Evolutionary conservation across 495 filamentous ascomycete genomes (phyloP).

Genomic region (Aspergillus wentii): DNA sequence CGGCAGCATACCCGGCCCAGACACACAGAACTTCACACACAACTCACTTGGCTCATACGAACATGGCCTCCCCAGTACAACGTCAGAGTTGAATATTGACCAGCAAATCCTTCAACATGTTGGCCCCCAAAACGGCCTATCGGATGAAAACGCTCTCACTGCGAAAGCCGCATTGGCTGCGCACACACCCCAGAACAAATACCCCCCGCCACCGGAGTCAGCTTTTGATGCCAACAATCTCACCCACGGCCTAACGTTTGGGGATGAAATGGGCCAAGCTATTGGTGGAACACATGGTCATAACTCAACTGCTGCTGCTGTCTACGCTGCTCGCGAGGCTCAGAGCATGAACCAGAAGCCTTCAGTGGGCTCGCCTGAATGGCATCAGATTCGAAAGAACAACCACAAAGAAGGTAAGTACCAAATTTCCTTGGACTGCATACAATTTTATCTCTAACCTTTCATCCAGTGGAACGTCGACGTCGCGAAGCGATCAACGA

Average conservation of each 20-base stretch:
- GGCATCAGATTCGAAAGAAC: constrained; percentile 95
- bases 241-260: constrained; percentile 36
- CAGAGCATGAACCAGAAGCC: constrained; percentile 62
- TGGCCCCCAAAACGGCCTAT: constrained; percentile 41
- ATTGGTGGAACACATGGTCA: constrained; percentile 35
- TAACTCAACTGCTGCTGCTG: constrained; percentile 43
- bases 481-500: constrained; percentile 99
- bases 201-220: constrained; percentile 36
- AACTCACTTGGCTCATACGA: not conserved
- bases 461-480: constrained; percentile 84
- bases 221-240: constrained; percentile 40
- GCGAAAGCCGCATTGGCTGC: constrained; percentile 45
- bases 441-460: constrained; percentile 8
- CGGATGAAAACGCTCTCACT: constrained; percentile 43
- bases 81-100: constrained; percentile 42
- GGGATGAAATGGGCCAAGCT: constrained; percentile 40
- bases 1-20: constrained; percentile 34
- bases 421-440: not conserved
- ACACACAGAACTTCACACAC: constrained; percentile 34
- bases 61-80: constrained; percentile 31
- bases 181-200: constrained; percentile 40
- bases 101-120: constrained; percentile 48
- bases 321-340: constrained; percentile 43
- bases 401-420: constrained; percentile 96
- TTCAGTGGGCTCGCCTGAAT: constrained; percentile 90